Percentiles rank a stretch among this genome's conserved stretches.
phyloP scores from a whole-genome alignment of 305 asterid genomes.

The Fraxinus floribunda region DNA sequence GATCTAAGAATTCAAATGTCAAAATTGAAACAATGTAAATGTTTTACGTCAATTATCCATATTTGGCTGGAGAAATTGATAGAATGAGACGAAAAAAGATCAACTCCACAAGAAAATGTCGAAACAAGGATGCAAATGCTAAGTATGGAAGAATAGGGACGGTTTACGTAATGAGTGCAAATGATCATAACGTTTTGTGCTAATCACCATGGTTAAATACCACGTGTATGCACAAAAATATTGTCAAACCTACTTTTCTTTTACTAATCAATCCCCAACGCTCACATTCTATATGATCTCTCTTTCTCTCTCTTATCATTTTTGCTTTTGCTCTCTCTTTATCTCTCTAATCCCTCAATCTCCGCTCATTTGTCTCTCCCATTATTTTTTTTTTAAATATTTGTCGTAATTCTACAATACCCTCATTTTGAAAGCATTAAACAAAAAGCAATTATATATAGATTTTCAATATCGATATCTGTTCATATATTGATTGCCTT shows the following conservation, averaged over 20 bases:
- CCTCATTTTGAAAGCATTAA: neutral
- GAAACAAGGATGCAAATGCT: too few species aligned
- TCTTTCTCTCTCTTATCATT: neutral
- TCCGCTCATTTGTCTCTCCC: neutral
- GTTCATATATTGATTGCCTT: neutral
- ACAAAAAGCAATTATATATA: neutral
- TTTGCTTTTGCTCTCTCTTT: neutral
- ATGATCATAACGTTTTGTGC: too few species aligned
- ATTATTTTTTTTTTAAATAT: neutral
- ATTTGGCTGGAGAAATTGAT: too few species aligned
- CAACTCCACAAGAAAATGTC: too few species aligned
- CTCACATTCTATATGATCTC: neutral
- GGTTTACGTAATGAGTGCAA: too few species aligned
- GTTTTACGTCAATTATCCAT: too few species aligned
- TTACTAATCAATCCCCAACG: neutral
- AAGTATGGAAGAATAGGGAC: too few species aligned
- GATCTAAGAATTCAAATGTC: too few species aligned
- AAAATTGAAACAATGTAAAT: too few species aligned
- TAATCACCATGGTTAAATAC: too few species aligned
- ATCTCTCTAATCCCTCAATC: neutral
- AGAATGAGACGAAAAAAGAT: too few species aligned
- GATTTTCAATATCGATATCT: neutral
- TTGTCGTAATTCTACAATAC: neutral
- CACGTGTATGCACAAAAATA: neutral
- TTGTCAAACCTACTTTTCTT: neutral